A percentile compares a stretch with the other conserved stretches of the same genome.
Evolutionary conservation across 2,329 filamentous ascomycete genomes (phyloP).

Genomic region (Volutella citrinella): DNA sequence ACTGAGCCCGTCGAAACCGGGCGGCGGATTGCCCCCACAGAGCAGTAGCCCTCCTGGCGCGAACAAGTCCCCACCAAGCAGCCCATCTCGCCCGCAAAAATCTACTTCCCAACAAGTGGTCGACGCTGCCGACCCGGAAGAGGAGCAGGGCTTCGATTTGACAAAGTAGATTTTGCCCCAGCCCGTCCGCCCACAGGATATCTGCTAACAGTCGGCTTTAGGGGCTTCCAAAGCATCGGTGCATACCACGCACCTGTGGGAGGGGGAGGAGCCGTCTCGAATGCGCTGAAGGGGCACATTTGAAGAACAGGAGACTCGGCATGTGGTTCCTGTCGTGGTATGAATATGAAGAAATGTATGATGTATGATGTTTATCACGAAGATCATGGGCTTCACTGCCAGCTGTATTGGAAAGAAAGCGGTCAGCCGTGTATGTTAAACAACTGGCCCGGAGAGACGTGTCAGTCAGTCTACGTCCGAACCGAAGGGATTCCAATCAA

Average conservation of each 20-base stretch:
- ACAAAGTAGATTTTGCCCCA: constrained; percentile 48
- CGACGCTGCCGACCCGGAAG: constrained; percentile 35
- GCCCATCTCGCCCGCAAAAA: constrained; percentile 45
- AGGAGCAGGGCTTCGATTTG: constrained; percentile 56
- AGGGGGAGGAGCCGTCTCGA: constrained; percentile 43
- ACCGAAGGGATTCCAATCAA: constrained; percentile 12
- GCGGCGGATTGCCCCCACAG: constrained; percentile 39
- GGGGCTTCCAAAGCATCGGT: constrained; percentile 64
- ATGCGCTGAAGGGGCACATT: constrained; percentile 35
- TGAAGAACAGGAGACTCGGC: constrained; percentile 17
- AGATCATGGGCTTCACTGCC: too few relatives aligned
- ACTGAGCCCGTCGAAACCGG: constrained; percentile 55
- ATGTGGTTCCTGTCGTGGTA: too few relatives aligned
- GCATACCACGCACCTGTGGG: constrained; percentile 57
- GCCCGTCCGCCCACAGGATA: constrained; percentile 10
- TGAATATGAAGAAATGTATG: too few relatives aligned
- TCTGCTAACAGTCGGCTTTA: too few relatives aligned
- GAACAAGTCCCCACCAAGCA: constrained; percentile 51
- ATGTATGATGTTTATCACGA: constrained; percentile 11
- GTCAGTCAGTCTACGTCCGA: too few relatives aligned
- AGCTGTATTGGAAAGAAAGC: too few relatives aligned
- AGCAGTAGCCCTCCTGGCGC: constrained; percentile 57
- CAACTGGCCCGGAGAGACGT: too few relatives aligned
- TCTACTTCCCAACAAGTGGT: constrained; percentile 23
- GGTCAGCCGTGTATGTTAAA: too few relatives aligned